Evolutionary conservation across 306 rosid species (phyloP).

Genomic region (Psophocarpus tetragonolobus): DNA sequence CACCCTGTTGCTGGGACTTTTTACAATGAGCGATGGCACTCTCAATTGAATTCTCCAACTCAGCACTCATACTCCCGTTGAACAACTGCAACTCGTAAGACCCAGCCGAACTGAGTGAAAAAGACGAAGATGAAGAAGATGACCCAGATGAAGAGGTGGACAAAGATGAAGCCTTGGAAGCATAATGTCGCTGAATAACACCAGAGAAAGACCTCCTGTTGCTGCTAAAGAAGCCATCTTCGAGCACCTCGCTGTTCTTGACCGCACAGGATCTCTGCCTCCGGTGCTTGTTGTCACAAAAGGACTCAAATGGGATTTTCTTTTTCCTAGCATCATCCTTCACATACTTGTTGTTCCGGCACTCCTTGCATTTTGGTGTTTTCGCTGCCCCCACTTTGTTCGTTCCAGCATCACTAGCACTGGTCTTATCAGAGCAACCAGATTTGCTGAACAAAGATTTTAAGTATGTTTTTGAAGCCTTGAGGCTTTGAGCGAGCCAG

Average conservation of each 20-base stretch:
- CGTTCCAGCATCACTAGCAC: slow-evolving; percentile 34
- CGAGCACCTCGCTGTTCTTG: slow-evolving; percentile 40
- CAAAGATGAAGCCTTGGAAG: slow-evolving; percentile 36
- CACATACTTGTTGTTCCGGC: slow-evolving; percentile 13
- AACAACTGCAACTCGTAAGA: slow-evolving; percentile 4
- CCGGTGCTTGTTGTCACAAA: slow-evolving; percentile 7
- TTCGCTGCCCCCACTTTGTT: slow-evolving; percentile 26
- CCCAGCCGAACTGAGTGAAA: slow-evolving; percentile 55
- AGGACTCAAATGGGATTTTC: slow-evolving; percentile 34
- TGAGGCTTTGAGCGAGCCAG: slow-evolving; percentile 48
- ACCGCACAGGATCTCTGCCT: slow-evolving; percentile 28
- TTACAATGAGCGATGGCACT: slow-evolving; percentile 84
- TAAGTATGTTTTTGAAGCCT: slow-evolving; percentile 59
- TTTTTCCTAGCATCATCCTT: slow-evolving; percentile 11
- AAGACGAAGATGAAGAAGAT: slow-evolving; percentile 64
- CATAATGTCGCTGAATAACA: slow-evolving; percentile 50
- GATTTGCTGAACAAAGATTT: slow-evolving; percentile 60
- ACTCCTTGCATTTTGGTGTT: slow-evolving; percentile 28
- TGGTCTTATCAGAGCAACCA: slow-evolving; percentile 46
- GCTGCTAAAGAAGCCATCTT: slow-evolving; percentile 24
- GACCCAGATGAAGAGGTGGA: slow-evolving; percentile 48
- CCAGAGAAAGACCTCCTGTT: slow-evolving; percentile 66
- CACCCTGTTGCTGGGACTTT: slow-evolving; percentile 41
- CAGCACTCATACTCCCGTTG: slow-evolving; percentile 53
- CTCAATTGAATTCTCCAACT: slow-evolving; percentile 60